These are phyloP conservation scores for Nakaseomyces bracarensis DNA, from an alignment of 1,139 yeast species.

Conservation along the genomic window DNA sequence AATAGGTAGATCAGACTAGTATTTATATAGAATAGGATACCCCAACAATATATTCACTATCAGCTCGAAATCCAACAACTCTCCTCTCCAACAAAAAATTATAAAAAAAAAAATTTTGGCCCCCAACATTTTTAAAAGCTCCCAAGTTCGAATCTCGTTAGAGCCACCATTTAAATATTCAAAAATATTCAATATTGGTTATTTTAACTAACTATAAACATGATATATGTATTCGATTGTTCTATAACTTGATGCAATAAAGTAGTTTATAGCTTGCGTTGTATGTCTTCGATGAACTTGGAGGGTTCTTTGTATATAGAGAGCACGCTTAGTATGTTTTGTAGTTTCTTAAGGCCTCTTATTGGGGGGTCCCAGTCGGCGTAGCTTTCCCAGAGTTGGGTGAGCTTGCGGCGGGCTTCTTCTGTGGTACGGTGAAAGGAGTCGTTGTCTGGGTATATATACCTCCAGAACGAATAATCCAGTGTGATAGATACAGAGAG, in stretches of 20 bases:
- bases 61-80: too few species aligned
- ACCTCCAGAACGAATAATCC: conserved; percentile 15
- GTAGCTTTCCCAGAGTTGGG: conserved; percentile 26
- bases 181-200: too few species aligned
- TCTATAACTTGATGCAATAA: background rate
- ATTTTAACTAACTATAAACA: background rate
- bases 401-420: conserved; percentile 22
- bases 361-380: conserved; percentile 31
- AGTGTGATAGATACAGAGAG: conserved; percentile 19
- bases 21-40: too few species aligned
- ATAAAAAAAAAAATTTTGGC: background rate
- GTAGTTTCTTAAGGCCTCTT: conserved; percentile 27
- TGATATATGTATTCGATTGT: background rate
- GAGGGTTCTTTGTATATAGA: conserved; percentile 23
- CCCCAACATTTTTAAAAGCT: background rate
- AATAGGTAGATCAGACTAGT: too few species aligned
- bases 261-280: conserved; percentile 11
- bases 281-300: conserved; percentile 22
- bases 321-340: conserved; percentile 27
- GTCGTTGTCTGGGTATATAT: conserved; percentile 12
- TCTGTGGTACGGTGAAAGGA: conserved; percentile 18
- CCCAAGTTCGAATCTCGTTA: background rate
- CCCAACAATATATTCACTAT: too few species aligned
- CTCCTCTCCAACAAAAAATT: too few species aligned
- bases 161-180: too few species aligned